phyloP scores from a whole-genome alignment of 306 rosid genomes.

The Pueraria montana region DNA sequence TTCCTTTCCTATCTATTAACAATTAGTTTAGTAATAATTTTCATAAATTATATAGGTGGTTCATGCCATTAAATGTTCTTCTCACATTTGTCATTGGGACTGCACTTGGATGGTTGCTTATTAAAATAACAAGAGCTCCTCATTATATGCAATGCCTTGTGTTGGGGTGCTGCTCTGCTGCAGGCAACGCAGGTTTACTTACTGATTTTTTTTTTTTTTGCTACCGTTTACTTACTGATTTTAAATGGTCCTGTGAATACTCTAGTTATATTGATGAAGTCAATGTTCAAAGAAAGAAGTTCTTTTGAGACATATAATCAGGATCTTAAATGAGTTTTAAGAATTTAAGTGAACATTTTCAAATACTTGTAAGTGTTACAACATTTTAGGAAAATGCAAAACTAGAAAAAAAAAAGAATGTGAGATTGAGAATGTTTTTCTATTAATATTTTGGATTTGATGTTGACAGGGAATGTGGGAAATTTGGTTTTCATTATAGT shows the following conservation, averaged over 20 bases:
- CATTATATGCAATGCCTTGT: slow-evolving; percentile 41
- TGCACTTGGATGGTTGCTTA: slow-evolving; percentile 44
- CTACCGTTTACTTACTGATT: too few relatives aligned
- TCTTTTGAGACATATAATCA: background rate
- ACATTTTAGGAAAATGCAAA: background rate
- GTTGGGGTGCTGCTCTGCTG: slow-evolving; percentile 38
- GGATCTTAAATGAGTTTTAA: background rate
- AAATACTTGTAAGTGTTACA: background rate
- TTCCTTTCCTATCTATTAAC: background rate
- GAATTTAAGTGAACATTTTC: background rate
- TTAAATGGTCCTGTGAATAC: background rate
- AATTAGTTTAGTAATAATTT: background rate
- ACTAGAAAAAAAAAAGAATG: too few relatives aligned
- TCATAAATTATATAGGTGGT: background rate
- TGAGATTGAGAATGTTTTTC: too few relatives aligned
- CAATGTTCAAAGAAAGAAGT: background rate
- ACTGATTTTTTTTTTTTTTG: too few relatives aligned
- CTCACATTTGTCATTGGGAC: slow-evolving; percentile 38
- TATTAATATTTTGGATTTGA: background rate
- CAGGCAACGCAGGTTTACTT: slow-evolving; percentile 27
- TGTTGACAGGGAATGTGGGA: background rate
- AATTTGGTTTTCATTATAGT: background rate
- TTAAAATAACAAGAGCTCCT: slow-evolving; percentile 39
- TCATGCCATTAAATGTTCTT: background rate
- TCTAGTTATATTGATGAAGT: background rate